Base-by-base conservation (phyloP, 2,329 filamentous ascomycete genomes). In the Paraphoma chrysanthemicola region DNA sequence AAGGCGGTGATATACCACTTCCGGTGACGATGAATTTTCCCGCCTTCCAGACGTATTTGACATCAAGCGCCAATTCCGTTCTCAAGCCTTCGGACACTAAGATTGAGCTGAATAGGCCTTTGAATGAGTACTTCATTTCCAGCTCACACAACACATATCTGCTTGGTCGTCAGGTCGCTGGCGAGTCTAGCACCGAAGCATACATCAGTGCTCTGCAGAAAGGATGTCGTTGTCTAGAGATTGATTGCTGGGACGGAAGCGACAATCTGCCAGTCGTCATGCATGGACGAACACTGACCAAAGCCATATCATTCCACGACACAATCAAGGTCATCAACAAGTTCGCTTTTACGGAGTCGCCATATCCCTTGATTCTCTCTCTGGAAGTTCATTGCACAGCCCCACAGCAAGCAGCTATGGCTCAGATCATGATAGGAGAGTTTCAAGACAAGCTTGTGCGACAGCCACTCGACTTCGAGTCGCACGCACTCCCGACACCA, bases 131-230 rank as follows among this genome's bases (percentile, higher is more conserved):
- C 77, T 97, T 93, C 81, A 95, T 99, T 64, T 98, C 94, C 1
- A 97, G 93, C 80, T 98, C 95, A 1, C 95, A 99, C 82, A 99
- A 99, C 78, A 99, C 95, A 0, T 99, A 99, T 71, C 88, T 99
- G 0, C 83, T 96, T 4, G 95, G 95, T 12, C 89, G 93, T 51
- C 95, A 99, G 75, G 89, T 98, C 2, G 90, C 88, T 10, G 94
- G 94, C 29, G 86, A 91, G 44, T 97, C 95, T 1, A 98, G 93
- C 71, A 91, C 96, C 2, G 95, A 99, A 76, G 93, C 93, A 43
- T 99, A 99, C 78, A 96, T 98, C 67, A 88, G 88, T 8, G 92
- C 93, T 3, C 84, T 99, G 6, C 88, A 91, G 61, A 90, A 91
- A 57, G 93, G 93, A 8, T 99, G 95, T 74, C 90, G 95, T 48